Evolutionary conservation across 139 green algal species (phyloP), one percentile per base, ranked within the genome.

Genomic region (Yamagishiella unicocca): DNA sequence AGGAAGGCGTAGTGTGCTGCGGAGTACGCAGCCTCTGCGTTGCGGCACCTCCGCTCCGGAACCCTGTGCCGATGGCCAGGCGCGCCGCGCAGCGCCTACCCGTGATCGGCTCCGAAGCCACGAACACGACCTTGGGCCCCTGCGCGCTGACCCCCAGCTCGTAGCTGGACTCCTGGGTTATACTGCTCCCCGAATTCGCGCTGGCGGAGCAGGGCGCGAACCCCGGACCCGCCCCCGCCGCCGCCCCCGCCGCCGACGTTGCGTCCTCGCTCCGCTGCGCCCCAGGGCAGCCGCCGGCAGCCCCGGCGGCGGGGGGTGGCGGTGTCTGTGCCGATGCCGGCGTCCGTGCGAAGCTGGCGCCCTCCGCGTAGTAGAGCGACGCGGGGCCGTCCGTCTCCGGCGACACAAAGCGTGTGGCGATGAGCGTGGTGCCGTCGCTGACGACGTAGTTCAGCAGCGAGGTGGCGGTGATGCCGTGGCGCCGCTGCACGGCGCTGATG

Each of bases 51-150:
- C n/a, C n/a, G n/a, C n/a, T n/a, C n/a, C n/a, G n/a, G n/a, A n/a
- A n/a, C n/a, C n/a, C n/a, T n/a, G n/a, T n/a, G n/a, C n/a, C n/a
- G n/a, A n/a, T n/a, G n/a, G n/a, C n/a, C n/a, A n/a, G n/a, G n/a
- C n/a, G n/a, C n/a, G n/a, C n/a, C n/a, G n/a, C n/a, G n/a, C 50
- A 12, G 50, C 31, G 14, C 86, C 14, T 77, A 92, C 92, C 93
- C 8, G 97, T 99, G 89, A 99, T 98, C 7, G 97, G 97, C 92
- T 99, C 97, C 2, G 92, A 97, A 5, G 97, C 96, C 10, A 99
- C 93, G 10, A 99, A 93, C 27, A 91, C 96, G 29, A 98, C 96
- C 4, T 90, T 46, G 10, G 90, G 91, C 21, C 96, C 94, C 22
- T 91, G 89, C 66, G 95, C 96, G 10, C 90, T 85, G 85, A 97